Percentiles rank a stretch among this genome's conserved stretches.
These are phyloP conservation scores for Camelina hispida DNA, from an alignment of 345 rosid genomes.

Conservation along the genomic window DNA sequence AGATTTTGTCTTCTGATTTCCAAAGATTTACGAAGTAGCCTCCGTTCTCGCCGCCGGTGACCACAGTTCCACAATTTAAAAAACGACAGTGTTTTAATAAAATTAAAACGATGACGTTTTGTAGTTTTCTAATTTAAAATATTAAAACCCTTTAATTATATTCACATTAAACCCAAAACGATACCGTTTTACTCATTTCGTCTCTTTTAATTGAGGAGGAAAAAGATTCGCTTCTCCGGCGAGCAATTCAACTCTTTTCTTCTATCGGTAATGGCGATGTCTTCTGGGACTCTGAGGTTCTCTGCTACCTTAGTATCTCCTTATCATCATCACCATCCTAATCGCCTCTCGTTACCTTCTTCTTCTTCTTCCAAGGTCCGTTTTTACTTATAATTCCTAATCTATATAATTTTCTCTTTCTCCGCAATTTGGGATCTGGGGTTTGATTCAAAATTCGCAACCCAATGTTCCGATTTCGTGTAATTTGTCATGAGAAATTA, in stretches of 20 bases:
- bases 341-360: conserved; percentile 55
- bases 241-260: conserved; percentile 14
- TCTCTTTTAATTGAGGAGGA: conserved; percentile 18
- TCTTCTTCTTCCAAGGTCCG: conserved; percentile 64
- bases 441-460: conserved; percentile 1
- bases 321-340: conserved; percentile 52
- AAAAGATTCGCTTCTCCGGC: conserved; percentile 34
- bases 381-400: conserved; percentile 1
- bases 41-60: conserved; percentile 16
- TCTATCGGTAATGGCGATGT: conserved; percentile 54
- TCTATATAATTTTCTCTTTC: conserved; percentile 13
- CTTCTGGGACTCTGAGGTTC: conserved; percentile 68
- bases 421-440: conserved; percentile 14
- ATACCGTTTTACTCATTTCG: not conserved
- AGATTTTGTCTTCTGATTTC: not conserved
- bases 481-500: not conserved
- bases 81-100: not conserved
- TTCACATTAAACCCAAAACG: too few relatives aligned
- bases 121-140: too few relatives aligned
- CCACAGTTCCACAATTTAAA: not conserved
- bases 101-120: not conserved
- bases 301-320: conserved; percentile 63
- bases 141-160: too few relatives aligned
- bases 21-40: not conserved
- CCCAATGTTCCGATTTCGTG: not conserved